A percentile compares a stretch with the other conserved stretches of the same genome.
These are phyloP conservation scores for Fusarium pininemorale DNA, from an alignment of 2,329 filamentous ascomycete genomes.

Conservation along the genomic window DNA sequence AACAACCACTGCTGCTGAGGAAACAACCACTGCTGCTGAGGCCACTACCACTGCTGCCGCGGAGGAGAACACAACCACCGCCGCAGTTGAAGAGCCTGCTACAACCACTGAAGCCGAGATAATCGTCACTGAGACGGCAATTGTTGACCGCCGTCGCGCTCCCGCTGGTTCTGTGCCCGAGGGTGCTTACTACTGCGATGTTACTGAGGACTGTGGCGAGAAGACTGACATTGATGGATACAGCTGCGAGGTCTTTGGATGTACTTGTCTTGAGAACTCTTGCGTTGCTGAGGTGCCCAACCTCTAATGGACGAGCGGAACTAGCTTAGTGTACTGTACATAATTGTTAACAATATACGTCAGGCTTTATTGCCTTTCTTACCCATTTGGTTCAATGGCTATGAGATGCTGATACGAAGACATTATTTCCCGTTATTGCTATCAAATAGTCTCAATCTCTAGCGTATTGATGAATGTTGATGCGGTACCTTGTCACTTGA, in stretches of 20 bases:
- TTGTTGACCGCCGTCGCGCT: neutral
- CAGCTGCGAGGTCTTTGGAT: neutral
- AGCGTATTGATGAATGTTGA: neutral
- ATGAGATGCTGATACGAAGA: neutral
- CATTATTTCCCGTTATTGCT: too few species aligned
- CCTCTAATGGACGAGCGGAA: neutral
- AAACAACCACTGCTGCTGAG: too few species aligned
- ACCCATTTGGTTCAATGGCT: fast-evolving
- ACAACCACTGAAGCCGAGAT: neutral
- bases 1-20: too few species aligned
- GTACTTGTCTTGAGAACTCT: neutral
- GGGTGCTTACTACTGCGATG: neutral
- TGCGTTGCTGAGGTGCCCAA: neutral
- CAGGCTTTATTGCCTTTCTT: neutral
- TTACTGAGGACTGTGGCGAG: neutral
- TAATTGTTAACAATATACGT: neutral
- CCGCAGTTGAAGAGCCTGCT: neutral
- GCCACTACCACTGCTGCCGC: neutral
- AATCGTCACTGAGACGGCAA: neutral
- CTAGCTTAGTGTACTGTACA: neutral
- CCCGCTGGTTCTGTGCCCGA: neutral
- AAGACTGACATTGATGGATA: neutral
- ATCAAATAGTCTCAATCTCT: neutral
- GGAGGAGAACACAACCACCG: neutral
- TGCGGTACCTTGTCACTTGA: too few species aligned